These are phyloP conservation scores for Pythium rishiriense DNA, from an alignment of 352 stramenopile genomes.

Conservation along the genomic window DNA sequence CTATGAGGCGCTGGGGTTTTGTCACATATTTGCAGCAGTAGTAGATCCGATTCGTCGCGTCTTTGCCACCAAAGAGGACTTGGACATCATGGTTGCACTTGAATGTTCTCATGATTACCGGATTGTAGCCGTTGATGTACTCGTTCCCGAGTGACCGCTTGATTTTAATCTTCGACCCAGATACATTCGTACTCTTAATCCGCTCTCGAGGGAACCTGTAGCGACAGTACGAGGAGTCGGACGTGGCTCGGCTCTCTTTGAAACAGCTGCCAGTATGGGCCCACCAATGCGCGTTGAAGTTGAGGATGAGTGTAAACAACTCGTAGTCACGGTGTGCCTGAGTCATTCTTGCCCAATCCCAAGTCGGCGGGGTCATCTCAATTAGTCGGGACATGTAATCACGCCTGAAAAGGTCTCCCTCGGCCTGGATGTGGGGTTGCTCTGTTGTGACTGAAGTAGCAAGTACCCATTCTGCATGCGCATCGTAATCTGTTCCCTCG, in stretches of 20 bases:
- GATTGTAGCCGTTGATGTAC: slow-evolving; percentile 19
- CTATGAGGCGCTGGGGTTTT: slow-evolving; percentile 20
- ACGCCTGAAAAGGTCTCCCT: not conserved
- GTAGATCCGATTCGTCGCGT: slow-evolving; percentile 20
- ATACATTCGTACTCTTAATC: not conserved
- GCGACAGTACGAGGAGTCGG: not conserved
- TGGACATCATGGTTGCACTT: slow-evolving; percentile 25
- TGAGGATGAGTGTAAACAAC: slow-evolving; percentile 2
- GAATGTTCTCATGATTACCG: slow-evolving; percentile 7
- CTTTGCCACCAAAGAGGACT: slow-evolving; percentile 20
- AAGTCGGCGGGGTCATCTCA: slow-evolving; percentile 8
- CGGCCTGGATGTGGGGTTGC: not conserved
- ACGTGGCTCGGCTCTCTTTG: slow-evolving; percentile 13
- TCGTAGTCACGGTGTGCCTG: slow-evolving; percentile 1
- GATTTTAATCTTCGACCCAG: not conserved
- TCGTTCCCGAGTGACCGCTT: slow-evolving; percentile 8
- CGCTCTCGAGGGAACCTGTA: slow-evolving; percentile 20
- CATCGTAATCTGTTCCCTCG: not conserved
- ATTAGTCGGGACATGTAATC: slow-evolving; percentile 15
- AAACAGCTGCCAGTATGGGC: slow-evolving; percentile 24
- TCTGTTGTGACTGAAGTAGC: not conserved
- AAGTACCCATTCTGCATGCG: not conserved
- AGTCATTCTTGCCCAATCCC: not conserved
- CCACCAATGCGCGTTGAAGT: slow-evolving; percentile 22
- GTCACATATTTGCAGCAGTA: slow-evolving; percentile 30